Evolutionary conservation across 176 grass and related monocot species (phyloP).

Genomic region (Zea mays): Zm-B73-REFERENCE-NAM-5.0 NC_050100.1:225200501-225201000

Average conservation of each 20-base stretch:
- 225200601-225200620: no score
- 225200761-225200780: constrained; percentile 49
- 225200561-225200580: no score
- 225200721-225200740: constrained; percentile 38
- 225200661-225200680: no score
- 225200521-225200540: no score
- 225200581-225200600: no score
- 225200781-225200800: constrained; percentile 70
- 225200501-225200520: no score
- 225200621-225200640: no score
- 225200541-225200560: no score
- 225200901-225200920: constrained; percentile 59
- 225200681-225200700: no score
- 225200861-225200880: constrained; percentile 77
- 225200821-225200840: constrained; percentile 57
- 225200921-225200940: constrained; percentile 77
- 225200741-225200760: background rate
- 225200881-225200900: constrained; percentile 78
- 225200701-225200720: no score
- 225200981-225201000: constrained; percentile 48
- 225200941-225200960: constrained; percentile 37
- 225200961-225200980: background rate
- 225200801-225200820: constrained; percentile 72
- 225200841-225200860: constrained; percentile 67
- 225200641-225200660: no score